Base-by-base conservation (phyloP, 2,329 filamentous ascomycete genomes). In the Penicillium crustosum region DNA sequence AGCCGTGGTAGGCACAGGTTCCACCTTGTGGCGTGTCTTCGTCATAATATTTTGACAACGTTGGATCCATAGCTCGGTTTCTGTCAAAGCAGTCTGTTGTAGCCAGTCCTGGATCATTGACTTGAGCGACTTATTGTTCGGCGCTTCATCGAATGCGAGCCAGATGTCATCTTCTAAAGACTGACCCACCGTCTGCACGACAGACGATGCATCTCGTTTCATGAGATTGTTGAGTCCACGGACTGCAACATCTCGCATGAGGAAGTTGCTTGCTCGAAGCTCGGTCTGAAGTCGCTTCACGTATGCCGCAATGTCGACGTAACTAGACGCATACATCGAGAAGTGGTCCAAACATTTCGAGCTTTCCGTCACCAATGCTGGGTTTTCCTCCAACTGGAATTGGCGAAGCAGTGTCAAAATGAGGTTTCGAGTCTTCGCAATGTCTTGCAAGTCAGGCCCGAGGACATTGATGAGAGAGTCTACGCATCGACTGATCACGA, bases 401-500 rank as follows among this genome's bases (percentile, higher is more conserved):
- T 95, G 89, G 3, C 86, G 83, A 4, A 97, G 88, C 9, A 99
- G 82, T 0, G 88, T 94, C 60, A 97, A 83, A 50, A 97, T 94
- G 53, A 99, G 83, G 70, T 97, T 93, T 64, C 94, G 83, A n/a
- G 91, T 90, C 75, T 96, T 97, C 4, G 86, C 86, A 63, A 94
- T 86, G 68, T 97, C 94, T 74, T 97, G 94, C 23, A 99, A 79
- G 75, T 99, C 95, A 0, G 94, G 94, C 0, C 94, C 94, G 12
- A 99, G 83, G 10, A 99, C 94, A 66, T 97, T 97, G 77, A 99
- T 92, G 25, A 96, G 82, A n/a, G 93, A 94, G 74, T 97, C 93
- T 31, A 97, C 88, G 66, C 91, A 96, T 66, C 91, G 87, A 33
- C 90, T 89, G 60, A 97, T 88, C 1, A 92, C 89, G 21, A 91